Percentiles rank a stretch among this genome's conserved stretches.
Evolutionary conservation across 2,329 filamentous ascomycete genomes (phyloP).

Genomic region (Bipolaris sorokiniana): DNA sequence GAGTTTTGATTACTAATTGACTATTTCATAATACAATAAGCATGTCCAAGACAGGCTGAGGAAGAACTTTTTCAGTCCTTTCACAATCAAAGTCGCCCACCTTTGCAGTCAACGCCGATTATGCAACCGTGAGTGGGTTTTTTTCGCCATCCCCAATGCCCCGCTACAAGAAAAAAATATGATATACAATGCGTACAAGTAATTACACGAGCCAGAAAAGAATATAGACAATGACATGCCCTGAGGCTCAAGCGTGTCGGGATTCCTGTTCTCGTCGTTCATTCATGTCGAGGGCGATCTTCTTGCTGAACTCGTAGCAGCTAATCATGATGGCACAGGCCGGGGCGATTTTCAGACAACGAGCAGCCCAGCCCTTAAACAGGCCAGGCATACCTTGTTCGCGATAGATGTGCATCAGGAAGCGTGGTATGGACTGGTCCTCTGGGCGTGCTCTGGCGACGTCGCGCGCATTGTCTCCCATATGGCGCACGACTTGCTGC

Average conservation of each 20-base stretch:
- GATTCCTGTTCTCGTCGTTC: slow-evolving; percentile 52
- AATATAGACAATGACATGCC: background rate
- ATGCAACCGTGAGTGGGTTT: slow-evolving; percentile 13
- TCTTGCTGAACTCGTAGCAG: slow-evolving; percentile 95
- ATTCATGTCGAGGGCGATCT: slow-evolving; percentile 79
- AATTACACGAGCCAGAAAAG: background rate
- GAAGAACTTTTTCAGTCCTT: background rate
- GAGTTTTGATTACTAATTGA: background rate
- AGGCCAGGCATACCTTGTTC: slow-evolving; percentile 81
- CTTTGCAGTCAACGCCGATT: slow-evolving; percentile 10
- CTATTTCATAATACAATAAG: background rate
- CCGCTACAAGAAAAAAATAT: slow-evolving; percentile 14
- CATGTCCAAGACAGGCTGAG: background rate
- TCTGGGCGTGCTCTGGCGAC: slow-evolving; percentile 65
- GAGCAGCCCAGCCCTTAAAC: slow-evolving; percentile 89
- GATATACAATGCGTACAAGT: slow-evolving; percentile 3
- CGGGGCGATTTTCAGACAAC: slow-evolving; percentile 92
- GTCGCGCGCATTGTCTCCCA: slow-evolving; percentile 46
- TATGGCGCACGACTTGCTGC: slow-evolving; percentile 79
- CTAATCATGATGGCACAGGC: slow-evolving; percentile 99
- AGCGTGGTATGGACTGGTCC: slow-evolving; percentile 76
- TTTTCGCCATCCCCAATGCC: slow-evolving; percentile 7
- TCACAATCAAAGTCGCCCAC: background rate
- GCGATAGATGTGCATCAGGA: slow-evolving; percentile 89
- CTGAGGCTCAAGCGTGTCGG: slow-evolving; percentile 17